Evolutionary conservation across 495 filamentous ascomycete species (phyloP).

Genomic region (Collariella sp.): DNA sequence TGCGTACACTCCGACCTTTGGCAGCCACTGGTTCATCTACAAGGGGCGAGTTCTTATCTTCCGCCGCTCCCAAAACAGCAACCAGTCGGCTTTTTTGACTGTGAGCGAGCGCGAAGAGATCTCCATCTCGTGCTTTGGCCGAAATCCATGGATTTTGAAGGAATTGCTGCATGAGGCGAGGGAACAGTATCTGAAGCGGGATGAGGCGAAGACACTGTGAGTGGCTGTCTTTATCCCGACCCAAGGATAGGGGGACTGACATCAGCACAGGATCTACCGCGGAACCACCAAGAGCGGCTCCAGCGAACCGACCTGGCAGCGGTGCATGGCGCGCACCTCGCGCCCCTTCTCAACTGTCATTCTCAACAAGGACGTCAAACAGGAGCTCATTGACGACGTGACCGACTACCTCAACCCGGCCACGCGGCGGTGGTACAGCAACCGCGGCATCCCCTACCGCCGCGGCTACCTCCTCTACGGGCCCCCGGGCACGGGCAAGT

Average conservation of each 20-base stretch:
- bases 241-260: too few relatives aligned
- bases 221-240: too few relatives aligned
- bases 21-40: constrained; percentile 60
- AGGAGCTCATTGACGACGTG: constrained; percentile 67
- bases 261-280: too few relatives aligned
- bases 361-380: constrained; percentile 66
- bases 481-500: constrained; percentile 73
- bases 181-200: constrained; percentile 46
- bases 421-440: constrained; percentile 71
- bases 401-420: constrained; percentile 78
- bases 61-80: constrained; percentile 33
- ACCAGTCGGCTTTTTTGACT: constrained; percentile 21
- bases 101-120: constrained; percentile 49
- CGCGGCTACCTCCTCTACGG: constrained; percentile 79
- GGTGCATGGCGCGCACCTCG: constrained; percentile 51
- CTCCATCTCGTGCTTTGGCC: constrained; percentile 56
- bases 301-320: constrained; percentile 39
- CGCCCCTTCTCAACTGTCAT: constrained; percentile 83
- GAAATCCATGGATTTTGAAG: constrained; percentile 56
- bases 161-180: constrained; percentile 58
- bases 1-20: constrained; percentile 56
- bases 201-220: constrained; percentile 54
- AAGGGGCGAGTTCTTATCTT: constrained; percentile 49
- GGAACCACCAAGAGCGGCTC: constrained; percentile 34
- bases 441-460: constrained; percentile 66